Conservation (phyloP, 306 rosid species). For the Malus sieversii region DNA sequence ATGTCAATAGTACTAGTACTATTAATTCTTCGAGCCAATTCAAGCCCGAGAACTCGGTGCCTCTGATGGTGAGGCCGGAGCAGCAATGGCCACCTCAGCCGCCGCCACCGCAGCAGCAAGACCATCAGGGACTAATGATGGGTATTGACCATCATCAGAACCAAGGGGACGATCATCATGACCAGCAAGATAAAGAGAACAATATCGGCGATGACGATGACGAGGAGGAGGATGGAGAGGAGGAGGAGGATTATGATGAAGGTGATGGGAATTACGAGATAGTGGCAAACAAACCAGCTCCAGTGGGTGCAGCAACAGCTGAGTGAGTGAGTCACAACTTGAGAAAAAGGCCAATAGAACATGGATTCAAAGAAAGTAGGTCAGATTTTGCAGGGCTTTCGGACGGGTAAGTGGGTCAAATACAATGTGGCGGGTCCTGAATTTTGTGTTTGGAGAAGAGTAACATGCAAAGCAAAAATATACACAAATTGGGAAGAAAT, state of each 20-base stretch:
- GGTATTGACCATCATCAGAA: not conserved
- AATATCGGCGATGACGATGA: not conserved
- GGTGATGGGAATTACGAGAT: conserved; percentile 47
- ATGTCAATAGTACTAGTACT: not conserved
- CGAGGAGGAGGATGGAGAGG: conserved; percentile 30
- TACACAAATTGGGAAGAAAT: not conserved
- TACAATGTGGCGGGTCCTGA: not conserved
- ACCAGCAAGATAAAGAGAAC: conserved; percentile 29
- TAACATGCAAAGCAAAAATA: not conserved
- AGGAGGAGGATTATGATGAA: conserved; percentile 42
- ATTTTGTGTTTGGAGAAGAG: conserved; percentile 4
- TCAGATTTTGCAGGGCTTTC: conserved; percentile 5
- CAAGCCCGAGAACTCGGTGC: conserved; percentile 37
- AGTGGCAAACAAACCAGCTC: conserved; percentile 52
- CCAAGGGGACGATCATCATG: not conserved
- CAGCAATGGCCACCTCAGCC: conserved; percentile 84
- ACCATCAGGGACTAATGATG: not conserved
- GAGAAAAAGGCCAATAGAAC: not conserved
- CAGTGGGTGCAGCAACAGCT: conserved; percentile 33
- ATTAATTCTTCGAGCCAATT: not conserved
- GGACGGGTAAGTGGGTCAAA: conserved; percentile 10
- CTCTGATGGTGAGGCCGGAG: conserved; percentile 85
- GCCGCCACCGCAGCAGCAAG: not conserved
- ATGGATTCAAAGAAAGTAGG: not conserved
- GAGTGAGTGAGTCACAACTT: conserved; percentile 1